A percentile compares a stretch with the other conserved stretches of the same genome.
Evolutionary conservation across 371 early-diverging fungal species (phyloP).

Genomic region (Amoeboaphelidium protococcarum): DNA sequence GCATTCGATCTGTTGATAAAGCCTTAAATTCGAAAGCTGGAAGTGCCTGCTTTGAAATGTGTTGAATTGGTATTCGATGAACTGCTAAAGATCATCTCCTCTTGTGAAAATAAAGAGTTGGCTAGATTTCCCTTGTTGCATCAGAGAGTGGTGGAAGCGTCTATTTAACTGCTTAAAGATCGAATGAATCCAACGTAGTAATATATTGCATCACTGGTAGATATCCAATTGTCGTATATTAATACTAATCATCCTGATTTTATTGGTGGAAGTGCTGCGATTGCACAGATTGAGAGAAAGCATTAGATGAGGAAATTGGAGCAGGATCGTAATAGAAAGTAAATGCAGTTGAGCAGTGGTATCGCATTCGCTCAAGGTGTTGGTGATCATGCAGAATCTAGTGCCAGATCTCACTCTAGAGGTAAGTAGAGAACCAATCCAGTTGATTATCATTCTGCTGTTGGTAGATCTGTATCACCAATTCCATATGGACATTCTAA

Average conservation of each 20-base stretch:
- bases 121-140: slow-evolving; percentile 51
- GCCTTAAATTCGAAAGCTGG: slow-evolving; percentile 46
- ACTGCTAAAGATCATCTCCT: slow-evolving; percentile 31
- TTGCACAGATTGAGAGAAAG: slow-evolving; percentile 4
- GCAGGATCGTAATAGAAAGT: background rate
- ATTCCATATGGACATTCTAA: background rate
- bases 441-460: background rate
- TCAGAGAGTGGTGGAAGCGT: slow-evolving; percentile 38
- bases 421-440: background rate
- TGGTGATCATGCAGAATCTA: background rate
- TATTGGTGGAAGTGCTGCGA: slow-evolving; percentile 40
- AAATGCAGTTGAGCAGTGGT: background rate
- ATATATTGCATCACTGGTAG: slow-evolving; percentile 46
- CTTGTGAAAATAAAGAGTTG: slow-evolving; percentile 19
- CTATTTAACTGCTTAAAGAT: slow-evolving; percentile 51
- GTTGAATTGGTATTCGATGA: slow-evolving; percentile 70
- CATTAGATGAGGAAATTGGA: background rate
- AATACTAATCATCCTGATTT: slow-evolving; percentile 82
- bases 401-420: background rate
- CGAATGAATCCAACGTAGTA: slow-evolving; percentile 29
- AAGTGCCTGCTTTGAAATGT: slow-evolving; percentile 51
- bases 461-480: background rate
- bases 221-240: slow-evolving; percentile 64
- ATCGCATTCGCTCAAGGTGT: background rate
- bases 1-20: slow-evolving; percentile 67